Base-by-base conservation (phyloP, 306 rosid genomes). In the Cicer chorassanicum region DNA sequence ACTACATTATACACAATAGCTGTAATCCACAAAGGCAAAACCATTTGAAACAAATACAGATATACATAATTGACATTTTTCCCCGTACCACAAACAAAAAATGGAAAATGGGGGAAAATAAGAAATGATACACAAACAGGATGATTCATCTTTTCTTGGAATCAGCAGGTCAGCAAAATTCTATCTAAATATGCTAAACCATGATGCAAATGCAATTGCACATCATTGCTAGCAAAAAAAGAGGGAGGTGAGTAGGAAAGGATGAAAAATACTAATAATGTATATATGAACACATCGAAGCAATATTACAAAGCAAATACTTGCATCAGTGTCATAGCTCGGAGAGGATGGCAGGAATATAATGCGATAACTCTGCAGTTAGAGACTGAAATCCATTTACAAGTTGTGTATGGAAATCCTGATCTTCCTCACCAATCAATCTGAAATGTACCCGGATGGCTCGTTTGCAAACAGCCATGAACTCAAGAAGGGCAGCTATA, bases 401-500 rank as follows among this genome's bases (percentile, higher is more conserved):
- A 50, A 94, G 96, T 81, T 94, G 98, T 1, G 98, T 94, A 79
- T 94, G 98, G 87, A 94, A 94, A 67, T 94, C 98, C 77, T 94
- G 97, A 82, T 94, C 98, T 76, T 94, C 98, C 81, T 94, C 98
- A 12, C 98, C 98, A 11, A 94, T 94, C 79, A 94, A 72, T 78
- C 98, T 87, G 82, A 90, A 85, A 80, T 94, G 98, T 11, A 94
- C 97, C 1, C 98, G 89, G 73, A 94, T 94, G 12, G 98, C 98
- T 7, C 98, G 98, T 79, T 94, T 94, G 84, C 98, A 94, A 11
- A 94, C 98, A 1, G 98, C 98, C 98, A 94, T 94, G 74, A 94
- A 94, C 81, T 94, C 98, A 7, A 94, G 98, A 46, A 94, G 97
- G 0, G 98, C 98, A 4, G 98, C 98, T 13, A 94, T 94, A 38